A percentile compares a stretch with the other conserved stretches of the same genome.
phyloP scores from a whole-genome alignment of 2,329 filamentous ascomycete species.

The Amesomyces nigricolor region DNA sequence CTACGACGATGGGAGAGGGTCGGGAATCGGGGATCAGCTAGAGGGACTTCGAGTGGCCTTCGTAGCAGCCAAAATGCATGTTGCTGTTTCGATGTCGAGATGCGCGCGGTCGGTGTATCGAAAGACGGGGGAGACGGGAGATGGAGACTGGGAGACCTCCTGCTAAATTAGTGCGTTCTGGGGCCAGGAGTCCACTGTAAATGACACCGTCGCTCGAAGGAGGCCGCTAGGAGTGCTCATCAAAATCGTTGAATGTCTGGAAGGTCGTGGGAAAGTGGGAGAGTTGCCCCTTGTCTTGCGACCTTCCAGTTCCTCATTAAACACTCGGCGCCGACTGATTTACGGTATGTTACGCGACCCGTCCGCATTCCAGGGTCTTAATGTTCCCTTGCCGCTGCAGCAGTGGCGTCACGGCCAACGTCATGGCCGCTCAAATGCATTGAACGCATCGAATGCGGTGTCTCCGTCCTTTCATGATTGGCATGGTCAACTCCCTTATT shows the following conservation, averaged over 20 bases:
- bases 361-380: conserved; percentile 1
- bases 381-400: neutral
- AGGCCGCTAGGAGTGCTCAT: conserved; percentile 10
- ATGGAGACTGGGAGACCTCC: conserved; percentile 10
- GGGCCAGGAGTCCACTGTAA: conserved; percentile 3
- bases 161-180: conserved; percentile 2
- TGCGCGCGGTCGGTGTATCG: conserved; percentile 10
- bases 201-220: conserved; percentile 6
- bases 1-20: conserved; percentile 5
- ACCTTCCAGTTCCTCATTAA: conserved; percentile 12
- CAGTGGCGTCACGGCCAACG: no score
- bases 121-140: neutral
- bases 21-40: conserved; percentile 11
- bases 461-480: no score
- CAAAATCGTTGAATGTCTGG: conserved; percentile 13
- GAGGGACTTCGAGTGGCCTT: conserved; percentile 9
- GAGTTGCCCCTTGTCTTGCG: conserved; percentile 11
- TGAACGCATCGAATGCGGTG: no score
- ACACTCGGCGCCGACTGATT: neutral
- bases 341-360: conserved; percentile 1
- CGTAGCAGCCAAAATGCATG: conserved; percentile 19
- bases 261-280: conserved; percentile 8
- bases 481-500: no score
- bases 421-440: no score
- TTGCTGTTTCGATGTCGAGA: conserved; percentile 14